These are phyloP conservation scores for Lodderomyces pseudojiufengensis DNA, from an alignment of 1,139 yeast genomes.

Conservation along the genomic window DNA sequence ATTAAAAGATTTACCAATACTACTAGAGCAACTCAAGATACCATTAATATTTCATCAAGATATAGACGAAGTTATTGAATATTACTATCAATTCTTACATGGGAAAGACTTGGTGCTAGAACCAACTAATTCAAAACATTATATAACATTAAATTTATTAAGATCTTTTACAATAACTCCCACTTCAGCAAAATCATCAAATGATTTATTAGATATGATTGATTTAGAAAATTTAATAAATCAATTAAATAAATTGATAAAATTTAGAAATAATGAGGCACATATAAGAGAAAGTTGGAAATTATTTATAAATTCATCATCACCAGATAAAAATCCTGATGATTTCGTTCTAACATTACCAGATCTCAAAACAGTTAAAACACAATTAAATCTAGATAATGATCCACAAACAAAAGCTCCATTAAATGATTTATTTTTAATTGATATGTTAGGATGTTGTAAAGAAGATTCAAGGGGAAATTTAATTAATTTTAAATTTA, in stretches of 20 bases:
- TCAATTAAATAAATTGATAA: slow-evolving; percentile 26
- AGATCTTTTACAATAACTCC: slow-evolving; percentile 29
- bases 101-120: slow-evolving; percentile 8
- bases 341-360: slow-evolving; percentile 26
- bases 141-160: slow-evolving; percentile 27
- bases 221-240: slow-evolving; percentile 40
- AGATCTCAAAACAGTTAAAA: slow-evolving; percentile 31
- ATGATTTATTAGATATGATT: slow-evolving; percentile 34
- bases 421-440: slow-evolving; percentile 33
- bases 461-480: slow-evolving; percentile 27
- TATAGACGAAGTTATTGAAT: slow-evolving; percentile 29
- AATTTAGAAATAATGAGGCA: slow-evolving; percentile 31
- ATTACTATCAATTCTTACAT: slow-evolving; percentile 29
- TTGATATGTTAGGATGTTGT: slow-evolving; percentile 44
- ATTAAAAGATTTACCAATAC: slow-evolving; percentile 23
- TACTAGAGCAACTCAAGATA: slow-evolving; percentile 24
- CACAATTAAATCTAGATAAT: slow-evolving; percentile 25
- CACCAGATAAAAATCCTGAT: slow-evolving; percentile 4
- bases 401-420: slow-evolving; percentile 17
- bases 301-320: slow-evolving; percentile 25
- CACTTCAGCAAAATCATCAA: slow-evolving; percentile 14
- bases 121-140: slow-evolving; percentile 16
- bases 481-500: slow-evolving; percentile 29
- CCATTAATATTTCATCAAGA: slow-evolving; percentile 35
- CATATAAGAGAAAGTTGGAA: slow-evolving; percentile 34